A percentile compares a stretch with the other conserved stretches of the same genome.
Conservation (phyloP, 1,284 basidiomycete genomes). For the Peniophora sp. region DNA sequence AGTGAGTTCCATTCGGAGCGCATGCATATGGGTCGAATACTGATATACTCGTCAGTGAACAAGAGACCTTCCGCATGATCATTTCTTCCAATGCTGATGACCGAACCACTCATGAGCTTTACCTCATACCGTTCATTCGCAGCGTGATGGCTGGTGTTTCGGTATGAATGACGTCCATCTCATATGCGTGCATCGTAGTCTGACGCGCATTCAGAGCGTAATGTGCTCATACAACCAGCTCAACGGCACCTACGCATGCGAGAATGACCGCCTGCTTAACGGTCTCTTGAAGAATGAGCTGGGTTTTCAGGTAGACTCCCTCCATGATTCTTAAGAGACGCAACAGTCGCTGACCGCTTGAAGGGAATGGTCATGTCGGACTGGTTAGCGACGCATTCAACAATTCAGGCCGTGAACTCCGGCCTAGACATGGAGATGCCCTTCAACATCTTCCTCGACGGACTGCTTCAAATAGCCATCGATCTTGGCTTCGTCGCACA, state of each 20-base stretch:
- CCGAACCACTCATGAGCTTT: slow-evolving; percentile 31
- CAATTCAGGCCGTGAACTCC: slow-evolving; percentile 9
- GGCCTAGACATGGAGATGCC: slow-evolving; percentile 20
- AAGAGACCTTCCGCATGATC: slow-evolving; percentile 26
- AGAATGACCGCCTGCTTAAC: slow-evolving; percentile 40
- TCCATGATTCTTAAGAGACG: too few relatives aligned
- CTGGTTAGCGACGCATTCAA: slow-evolving; percentile 16
- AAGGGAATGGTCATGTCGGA: slow-evolving; percentile 18
- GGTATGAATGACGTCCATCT: slow-evolving; percentile 10
- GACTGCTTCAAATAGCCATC: slow-evolving; percentile 27
- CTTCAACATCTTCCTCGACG: slow-evolving; percentile 11
- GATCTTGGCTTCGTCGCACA: slow-evolving; percentile 33
- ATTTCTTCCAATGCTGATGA: slow-evolving; percentile 36
- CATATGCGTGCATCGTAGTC: too few relatives aligned
- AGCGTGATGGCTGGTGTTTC: slow-evolving; percentile 37
- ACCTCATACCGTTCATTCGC: slow-evolving; percentile 34
- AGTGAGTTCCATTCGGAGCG: slow-evolving; percentile 3
- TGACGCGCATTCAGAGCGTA: slow-evolving; percentile 13
- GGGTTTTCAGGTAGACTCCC: neutral
- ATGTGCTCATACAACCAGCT: slow-evolving; percentile 43
- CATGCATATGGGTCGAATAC: neutral
- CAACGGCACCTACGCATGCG: slow-evolving; percentile 43
- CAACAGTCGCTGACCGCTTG: too few relatives aligned
- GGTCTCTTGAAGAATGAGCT: slow-evolving; percentile 34
- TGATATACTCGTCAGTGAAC: slow-evolving; percentile 16